Evolutionary conservation across 805 yeast genomes (phyloP), one percentile per base, ranked within the genome.

Genomic region (Candida loeiensis): DNA sequence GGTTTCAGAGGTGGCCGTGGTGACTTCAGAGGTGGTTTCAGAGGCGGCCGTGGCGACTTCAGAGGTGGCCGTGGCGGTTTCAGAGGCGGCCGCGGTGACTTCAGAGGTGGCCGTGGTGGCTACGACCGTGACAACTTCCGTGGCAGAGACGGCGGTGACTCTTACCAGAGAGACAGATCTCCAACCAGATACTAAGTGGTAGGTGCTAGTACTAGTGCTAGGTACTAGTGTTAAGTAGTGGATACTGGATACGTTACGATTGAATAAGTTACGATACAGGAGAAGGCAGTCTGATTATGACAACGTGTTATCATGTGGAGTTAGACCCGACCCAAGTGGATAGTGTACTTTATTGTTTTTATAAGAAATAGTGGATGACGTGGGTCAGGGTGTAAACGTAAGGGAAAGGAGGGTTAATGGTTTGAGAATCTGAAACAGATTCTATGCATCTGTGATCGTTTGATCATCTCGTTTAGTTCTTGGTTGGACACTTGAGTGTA

Each of bases 161-260:
- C 70, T 18, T 68, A 64, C 57, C 58, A 50, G 40, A 63, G 74
- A 54, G 74, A 69, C 59, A 81, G 88, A 76, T 81, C 89, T 45
- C 88, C 89, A 65, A 74, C 83, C 48, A 80, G 87, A 69, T 81
- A 79, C 63, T 78, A 66, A 66, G 45, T 30, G 37, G 4, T 28
- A 17, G 14, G 29, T 26, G 13, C n/a, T n/a, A n/a, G 6, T n/a
- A n/a, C n/a, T n/a, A n/a, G n/a, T n/a, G n/a, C n/a, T n/a, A n/a
- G n/a, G n/a, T n/a, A n/a, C n/a, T n/a, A n/a, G n/a, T n/a, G n/a
- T n/a, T n/a, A n/a, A n/a, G n/a, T n/a, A 21, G 24, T 9, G 24
- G 9, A 6, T 6, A 12, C 27, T 25, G n/a, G 27, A 13, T 6
- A 25, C 5, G 27, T 25, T 25, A 11, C 27, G n/a, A 4, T 25